phyloP scores from a whole-genome alignment of 345 rosid genomes.

The Lumnitzera racemosa region DNA sequence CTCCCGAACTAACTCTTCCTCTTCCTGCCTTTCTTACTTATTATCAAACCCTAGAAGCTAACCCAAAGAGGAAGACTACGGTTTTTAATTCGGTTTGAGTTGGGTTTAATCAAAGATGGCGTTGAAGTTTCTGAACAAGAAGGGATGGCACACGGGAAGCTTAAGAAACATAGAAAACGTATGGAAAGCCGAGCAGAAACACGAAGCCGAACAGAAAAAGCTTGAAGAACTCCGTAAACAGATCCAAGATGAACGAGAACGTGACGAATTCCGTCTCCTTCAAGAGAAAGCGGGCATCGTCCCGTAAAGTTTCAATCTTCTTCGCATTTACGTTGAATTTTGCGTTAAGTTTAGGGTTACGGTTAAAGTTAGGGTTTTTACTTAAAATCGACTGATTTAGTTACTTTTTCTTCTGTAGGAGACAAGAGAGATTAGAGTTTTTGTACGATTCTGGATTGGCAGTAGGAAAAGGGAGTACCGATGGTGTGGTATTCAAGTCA shows the following conservation, averaged over 20 bases:
- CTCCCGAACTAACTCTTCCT: neutral
- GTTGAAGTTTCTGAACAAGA: constrained; percentile 96
- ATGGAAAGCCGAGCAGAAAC: constrained; percentile 99
- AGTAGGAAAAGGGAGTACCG: constrained; percentile 53
- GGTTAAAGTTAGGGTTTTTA: constrained; percentile 5
- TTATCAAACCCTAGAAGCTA: neutral
- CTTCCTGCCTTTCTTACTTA: neutral
- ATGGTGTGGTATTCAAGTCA: constrained; percentile 60
- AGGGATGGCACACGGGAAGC: constrained; percentile 99
- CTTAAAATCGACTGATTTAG: neutral
- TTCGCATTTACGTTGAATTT: neutral
- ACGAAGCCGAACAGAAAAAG: constrained; percentile 89
- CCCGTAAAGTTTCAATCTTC: constrained; percentile 39
- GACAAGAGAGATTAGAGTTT: constrained; percentile 93
- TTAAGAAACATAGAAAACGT: constrained; percentile 91
- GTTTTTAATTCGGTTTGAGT: neutral
- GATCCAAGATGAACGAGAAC: constrained; percentile 84
- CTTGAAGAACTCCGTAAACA: constrained; percentile 94
- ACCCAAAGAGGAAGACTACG: neutral
- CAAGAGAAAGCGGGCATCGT: constrained; percentile 92
- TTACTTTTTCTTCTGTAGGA: constrained; percentile 27
- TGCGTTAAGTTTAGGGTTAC: constrained; percentile 18
- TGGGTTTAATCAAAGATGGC: constrained; percentile 36
- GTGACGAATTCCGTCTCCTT: constrained; percentile 80
- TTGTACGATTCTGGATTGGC: constrained; percentile 87